Evolutionary conservation across 139 green algal species (phyloP).

Genomic region (Micromonas commoda): DNA sequence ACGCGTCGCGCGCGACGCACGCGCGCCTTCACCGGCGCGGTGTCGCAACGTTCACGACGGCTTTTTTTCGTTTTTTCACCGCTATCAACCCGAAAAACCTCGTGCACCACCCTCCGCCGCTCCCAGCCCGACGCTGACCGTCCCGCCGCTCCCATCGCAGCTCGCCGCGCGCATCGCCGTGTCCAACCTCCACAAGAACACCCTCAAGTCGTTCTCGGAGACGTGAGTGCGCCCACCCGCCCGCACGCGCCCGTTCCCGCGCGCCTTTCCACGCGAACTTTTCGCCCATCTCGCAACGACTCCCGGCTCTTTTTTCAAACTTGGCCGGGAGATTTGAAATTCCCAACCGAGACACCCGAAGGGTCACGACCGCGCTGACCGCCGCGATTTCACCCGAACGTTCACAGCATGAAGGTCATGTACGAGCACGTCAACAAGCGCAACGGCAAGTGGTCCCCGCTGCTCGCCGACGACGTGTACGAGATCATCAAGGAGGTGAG

Average conservation of each 20-base stretch:
- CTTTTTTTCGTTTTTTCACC: conserved; percentile 17
- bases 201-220: conserved; percentile 90
- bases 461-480: conserved; percentile 86
- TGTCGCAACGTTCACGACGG: no score
- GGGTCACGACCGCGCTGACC: not conserved
- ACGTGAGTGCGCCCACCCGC: conserved; percentile 30
- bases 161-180: conserved; percentile 89
- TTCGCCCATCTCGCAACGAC: not conserved
- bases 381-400: not conserved
- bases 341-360: no score
- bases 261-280: not conserved
- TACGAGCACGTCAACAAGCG: conserved; percentile 81
- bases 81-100: not conserved
- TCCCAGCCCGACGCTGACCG: not conserved
- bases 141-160: conserved; percentile 45
- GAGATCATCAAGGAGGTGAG: conserved; percentile 82
- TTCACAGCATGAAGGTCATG: conserved; percentile 83
- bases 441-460: conserved; percentile 69
- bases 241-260: not conserved
- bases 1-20: no score
- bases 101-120: not conserved
- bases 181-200: conserved; percentile 99
- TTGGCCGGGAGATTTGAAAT: no score
- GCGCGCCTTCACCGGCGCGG: no score
- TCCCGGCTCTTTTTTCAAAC: conserved; percentile 5